Evolutionary conservation across 768 basidiomycete species (phyloP).

Genomic region (Amanita molliuscula): DNA sequence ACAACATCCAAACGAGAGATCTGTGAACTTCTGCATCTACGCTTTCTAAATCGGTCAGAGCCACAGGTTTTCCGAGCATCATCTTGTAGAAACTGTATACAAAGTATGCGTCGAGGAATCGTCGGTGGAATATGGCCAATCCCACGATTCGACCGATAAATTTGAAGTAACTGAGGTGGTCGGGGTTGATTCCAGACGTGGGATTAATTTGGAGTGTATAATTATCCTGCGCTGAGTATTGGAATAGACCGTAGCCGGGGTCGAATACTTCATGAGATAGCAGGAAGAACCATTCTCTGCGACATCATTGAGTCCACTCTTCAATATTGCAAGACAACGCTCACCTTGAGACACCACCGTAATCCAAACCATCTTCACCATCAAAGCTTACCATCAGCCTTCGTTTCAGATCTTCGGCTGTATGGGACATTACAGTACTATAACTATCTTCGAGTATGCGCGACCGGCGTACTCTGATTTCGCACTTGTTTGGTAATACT

Average conservation of each 20-base stretch:
- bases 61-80: slow-evolving; percentile 52
- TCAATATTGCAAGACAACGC: slow-evolving; percentile 7
- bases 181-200: slow-evolving; percentile 65
- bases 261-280: slow-evolving; percentile 79
- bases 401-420: slow-evolving; percentile 60
- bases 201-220: slow-evolving; percentile 78
- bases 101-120: slow-evolving; percentile 74
- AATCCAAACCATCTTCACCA: slow-evolving; percentile 72
- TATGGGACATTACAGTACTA: slow-evolving; percentile 72
- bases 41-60: slow-evolving; percentile 55
- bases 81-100: slow-evolving; percentile 77
- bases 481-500: slow-evolving; percentile 69
- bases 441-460: slow-evolving; percentile 85
- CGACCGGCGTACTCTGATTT: slow-evolving; percentile 71
- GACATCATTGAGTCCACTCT: slow-evolving; percentile 5
- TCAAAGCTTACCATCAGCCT: slow-evolving; percentile 68
- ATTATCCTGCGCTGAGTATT: slow-evolving; percentile 73
- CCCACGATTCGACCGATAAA: slow-evolving; percentile 71
- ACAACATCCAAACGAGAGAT: slow-evolving; percentile 71
- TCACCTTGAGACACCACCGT: slow-evolving; percentile 67
- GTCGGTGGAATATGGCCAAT: slow-evolving; percentile 66
- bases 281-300: slow-evolving; percentile 81
- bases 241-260: slow-evolving; percentile 73
- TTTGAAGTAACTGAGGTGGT: slow-evolving; percentile 73
- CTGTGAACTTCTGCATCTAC: slow-evolving; percentile 61